Evolutionary conservation across 2,329 filamentous ascomycete genomes (phyloP), one percentile per base, ranked within the genome.

Genomic region (Cladosporium colombiae): DNA sequence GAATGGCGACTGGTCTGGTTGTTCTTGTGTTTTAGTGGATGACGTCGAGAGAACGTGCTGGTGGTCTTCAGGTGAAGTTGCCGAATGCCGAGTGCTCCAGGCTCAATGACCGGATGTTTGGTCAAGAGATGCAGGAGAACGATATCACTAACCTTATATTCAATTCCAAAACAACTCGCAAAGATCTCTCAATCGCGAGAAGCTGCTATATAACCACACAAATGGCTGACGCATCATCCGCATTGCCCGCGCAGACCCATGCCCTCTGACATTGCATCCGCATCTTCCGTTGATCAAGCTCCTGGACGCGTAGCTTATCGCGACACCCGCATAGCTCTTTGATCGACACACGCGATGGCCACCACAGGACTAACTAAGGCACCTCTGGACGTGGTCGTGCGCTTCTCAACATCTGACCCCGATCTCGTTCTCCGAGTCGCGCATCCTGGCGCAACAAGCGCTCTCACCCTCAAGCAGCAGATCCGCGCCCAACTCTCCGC

Each of bases 351-450:
- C 49, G 57, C 13, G 5, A 66, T 68, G 49, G 37, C 52, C 25
- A 44, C n/a, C 25, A 62, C 50, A 40, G 62, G 31, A 1, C 25
- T 53, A 13, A 6, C 44, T 16, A 50, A 44, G 7, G 58, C 60
- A 37, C 65, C 70, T 18, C 35, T 97, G 65, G 88, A 90, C 73
- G 84, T 98, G 55, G 94, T 91, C 44, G 89, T 98, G 77, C 93
- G 94, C 78, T 98, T 99, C 85, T 92, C 92, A 62, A 89, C 89
- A 67, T 89, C 92, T 1, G 85, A 94, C 65, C 89, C 92, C 18
- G 95, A 98, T 77, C 86, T 97, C 46, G 85, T 89, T 49, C 86
- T 98, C 67, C 88, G 92, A 73, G 87, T 98, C 74, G 78, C 87
- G 58, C 81, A 83, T 6, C 91, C 93, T 0, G 78, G 83, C 57